phyloP scores from a whole-genome alignment of 768 basidiomycete species.

The Rhizopogon roseolus region DNA sequence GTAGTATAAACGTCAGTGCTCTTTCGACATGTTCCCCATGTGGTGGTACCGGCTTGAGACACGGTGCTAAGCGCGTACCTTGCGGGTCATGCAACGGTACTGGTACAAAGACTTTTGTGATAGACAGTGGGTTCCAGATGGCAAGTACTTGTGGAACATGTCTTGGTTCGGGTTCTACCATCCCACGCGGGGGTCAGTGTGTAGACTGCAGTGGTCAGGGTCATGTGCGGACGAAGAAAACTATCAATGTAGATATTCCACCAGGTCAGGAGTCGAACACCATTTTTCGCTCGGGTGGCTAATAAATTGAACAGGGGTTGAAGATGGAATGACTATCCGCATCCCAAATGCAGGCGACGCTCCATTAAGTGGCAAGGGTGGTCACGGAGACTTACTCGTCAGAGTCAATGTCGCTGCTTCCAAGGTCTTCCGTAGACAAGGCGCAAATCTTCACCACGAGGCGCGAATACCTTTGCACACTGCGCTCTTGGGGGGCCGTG shows the following conservation, averaged over 20 bases:
- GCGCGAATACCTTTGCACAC: conserved; percentile 87
- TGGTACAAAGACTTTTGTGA: conserved; percentile 83
- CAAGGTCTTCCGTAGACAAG: conserved; percentile 85
- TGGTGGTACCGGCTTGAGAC: conserved; percentile 80
- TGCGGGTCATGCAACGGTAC: conserved; percentile 83
- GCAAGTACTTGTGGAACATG: conserved; percentile 85
- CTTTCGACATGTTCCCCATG: conserved; percentile 83
- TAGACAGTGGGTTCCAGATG: conserved; percentile 96
- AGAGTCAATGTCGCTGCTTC: conserved; percentile 82
- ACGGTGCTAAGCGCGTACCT: conserved; percentile 75
- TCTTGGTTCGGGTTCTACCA: conserved; percentile 71
- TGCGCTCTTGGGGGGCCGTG: conserved; percentile 89
- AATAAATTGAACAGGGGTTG: conserved; percentile 56
- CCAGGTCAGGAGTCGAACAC: conserved; percentile 52
- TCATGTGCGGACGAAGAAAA: conserved; percentile 75
- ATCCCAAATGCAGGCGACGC: conserved; percentile 81
- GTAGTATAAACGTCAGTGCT: conserved; percentile 72
- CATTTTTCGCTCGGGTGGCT: not conserved
- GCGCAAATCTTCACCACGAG: conserved; percentile 85
- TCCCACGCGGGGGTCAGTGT: conserved; percentile 79
- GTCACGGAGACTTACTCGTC: conserved; percentile 80
- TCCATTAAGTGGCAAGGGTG: conserved; percentile 74
- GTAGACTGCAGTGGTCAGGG: conserved; percentile 81
- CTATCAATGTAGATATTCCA: conserved; percentile 79
- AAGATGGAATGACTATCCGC: conserved; percentile 91